A percentile compares a stretch with the other conserved stretches of the same genome.
These are phyloP conservation scores for Tulasnella sp. DNA, from an alignment of 768 basidiomycete genomes.

Conservation along the genomic window DNA sequence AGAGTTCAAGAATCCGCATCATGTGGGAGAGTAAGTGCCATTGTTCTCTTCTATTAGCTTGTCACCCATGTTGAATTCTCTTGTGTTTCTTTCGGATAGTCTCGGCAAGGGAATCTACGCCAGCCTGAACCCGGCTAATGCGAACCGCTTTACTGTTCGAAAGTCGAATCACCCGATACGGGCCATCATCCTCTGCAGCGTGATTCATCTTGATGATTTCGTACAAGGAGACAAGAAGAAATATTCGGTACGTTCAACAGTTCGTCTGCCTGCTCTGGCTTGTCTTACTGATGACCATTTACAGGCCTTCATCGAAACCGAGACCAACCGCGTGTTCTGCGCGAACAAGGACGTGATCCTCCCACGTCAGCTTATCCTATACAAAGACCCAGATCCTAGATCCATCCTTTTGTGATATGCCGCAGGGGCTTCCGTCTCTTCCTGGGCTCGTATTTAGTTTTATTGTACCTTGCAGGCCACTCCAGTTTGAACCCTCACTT, in stretches of 20 bases:
- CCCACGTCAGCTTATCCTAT: not conserved
- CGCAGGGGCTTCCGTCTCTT: not conserved
- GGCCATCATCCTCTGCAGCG: not conserved
- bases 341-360: not conserved
- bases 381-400: not conserved
- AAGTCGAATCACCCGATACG: not conserved
- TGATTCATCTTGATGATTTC: not conserved
- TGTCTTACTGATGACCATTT: not conserved
- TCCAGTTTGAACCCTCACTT: not conserved
- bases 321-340: not conserved
- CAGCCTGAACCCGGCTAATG: not conserved
- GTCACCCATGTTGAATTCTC: not conserved
- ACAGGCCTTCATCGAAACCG: not conserved
- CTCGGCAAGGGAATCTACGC: constrained; percentile 1
- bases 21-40: not conserved
- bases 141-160: not conserved
- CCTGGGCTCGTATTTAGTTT: not conserved
- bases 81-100: not conserved
- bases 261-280: not conserved
- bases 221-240: not conserved
- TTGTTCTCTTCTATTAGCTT: not conserved
- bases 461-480: not conserved
- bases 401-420: not conserved
- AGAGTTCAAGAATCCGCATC: not conserved
- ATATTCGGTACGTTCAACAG: not conserved